phyloP scores from a whole-genome alignment of 1,139 yeast species.

The Nakaseomyces glabratus region DNA sequence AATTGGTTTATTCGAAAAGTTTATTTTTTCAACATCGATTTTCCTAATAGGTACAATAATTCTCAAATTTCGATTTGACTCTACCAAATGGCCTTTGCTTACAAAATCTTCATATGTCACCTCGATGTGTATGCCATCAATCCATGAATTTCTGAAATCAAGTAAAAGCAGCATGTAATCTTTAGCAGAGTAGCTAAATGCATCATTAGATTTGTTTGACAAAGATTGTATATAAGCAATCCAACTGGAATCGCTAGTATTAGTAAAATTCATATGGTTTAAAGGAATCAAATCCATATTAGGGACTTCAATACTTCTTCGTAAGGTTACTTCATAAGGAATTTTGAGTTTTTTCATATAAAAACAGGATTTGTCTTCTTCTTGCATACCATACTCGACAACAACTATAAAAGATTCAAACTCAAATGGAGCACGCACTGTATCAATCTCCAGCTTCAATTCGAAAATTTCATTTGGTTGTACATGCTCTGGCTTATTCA shows the following conservation, averaged over 20 bases:
- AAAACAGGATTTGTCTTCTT: slow-evolving; percentile 19
- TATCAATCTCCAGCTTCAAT: slow-evolving; percentile 43
- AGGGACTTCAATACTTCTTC: slow-evolving; percentile 30
- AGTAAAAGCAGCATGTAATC: slow-evolving; percentile 24
- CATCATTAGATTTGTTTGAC: slow-evolving; percentile 8
- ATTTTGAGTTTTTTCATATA: slow-evolving; percentile 21
- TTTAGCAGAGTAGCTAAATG: slow-evolving; percentile 9
- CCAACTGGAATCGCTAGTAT: slow-evolving; percentile 19
- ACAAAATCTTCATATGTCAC: slow-evolving; percentile 23
- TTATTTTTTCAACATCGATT: slow-evolving; percentile 29
- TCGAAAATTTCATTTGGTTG: slow-evolving; percentile 22
- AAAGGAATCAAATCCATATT: slow-evolving; percentile 27
- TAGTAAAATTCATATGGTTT: slow-evolving; percentile 15
- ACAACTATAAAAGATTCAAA: slow-evolving; percentile 21
- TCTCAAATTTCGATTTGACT: slow-evolving; percentile 42
- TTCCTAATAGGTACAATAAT: slow-evolving; percentile 62
- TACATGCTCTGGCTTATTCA: slow-evolving; percentile 17
- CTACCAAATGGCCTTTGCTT: slow-evolving; percentile 22
- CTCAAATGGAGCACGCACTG: slow-evolving; percentile 31
- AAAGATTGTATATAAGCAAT: slow-evolving; percentile 13
- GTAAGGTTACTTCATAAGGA: slow-evolving; percentile 32
- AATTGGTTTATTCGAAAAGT: slow-evolving; percentile 43
- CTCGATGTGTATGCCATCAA: slow-evolving; percentile 18
- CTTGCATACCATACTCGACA: slow-evolving; percentile 26
- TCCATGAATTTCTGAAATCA: slow-evolving; percentile 30